Base-by-base conservation (phyloP, 2,329 filamentous ascomycete genomes). In the Salinomyces thailandicus region DNA sequence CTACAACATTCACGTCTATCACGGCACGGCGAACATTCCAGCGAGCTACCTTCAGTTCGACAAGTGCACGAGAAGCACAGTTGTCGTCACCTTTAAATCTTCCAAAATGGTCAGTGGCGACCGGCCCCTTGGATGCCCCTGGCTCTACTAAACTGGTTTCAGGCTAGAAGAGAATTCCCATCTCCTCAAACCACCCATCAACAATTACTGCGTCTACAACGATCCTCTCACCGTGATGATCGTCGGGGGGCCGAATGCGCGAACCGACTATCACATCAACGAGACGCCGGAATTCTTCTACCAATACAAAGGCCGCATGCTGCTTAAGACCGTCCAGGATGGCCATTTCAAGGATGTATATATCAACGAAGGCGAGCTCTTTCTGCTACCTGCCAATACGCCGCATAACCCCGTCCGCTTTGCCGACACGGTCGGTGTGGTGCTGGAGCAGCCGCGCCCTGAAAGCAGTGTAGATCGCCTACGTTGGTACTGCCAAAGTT, bases 241-340 rank as follows among this genome's bases (percentile, higher is more conserved):
- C 52, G 87, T 98, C 44, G 91, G 91, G 58, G 91, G 91, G 9
- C 91, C 91, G 54, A 96, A 96, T 62, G 85, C 85, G 43, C 79
- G 91, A 46, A 95, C 87, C 38, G 91, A 96, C 70, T 98, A 95
- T 70, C 91, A 96, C 72, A 89, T 96, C 73, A 96, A 96, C 71
- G 69, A 78, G 52, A 96, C 89, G 0, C 79, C 91, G 9, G 91
- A 96, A 62, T 96, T 87, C 80, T 98, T 96, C 76, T 96, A 91
- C 72, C 89, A 96, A 63, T 78, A 94, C 73, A 79, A 79, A 53
- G 91, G 91, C 48, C 79, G 81, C 48, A 95, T 96, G 89, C 71
- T 91, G 39, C 80, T 98, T 50, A 93, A 93, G 59, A 82, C 91
- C 12, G 83, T 95, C 45, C 85, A 95, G 55, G 62, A 62, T 5